A percentile compares a stretch with the other conserved stretches of the same genome.
Conservation (phyloP, 1,284 basidiomycete genomes). For the Erythrobasidium hasegawianum region DNA sequence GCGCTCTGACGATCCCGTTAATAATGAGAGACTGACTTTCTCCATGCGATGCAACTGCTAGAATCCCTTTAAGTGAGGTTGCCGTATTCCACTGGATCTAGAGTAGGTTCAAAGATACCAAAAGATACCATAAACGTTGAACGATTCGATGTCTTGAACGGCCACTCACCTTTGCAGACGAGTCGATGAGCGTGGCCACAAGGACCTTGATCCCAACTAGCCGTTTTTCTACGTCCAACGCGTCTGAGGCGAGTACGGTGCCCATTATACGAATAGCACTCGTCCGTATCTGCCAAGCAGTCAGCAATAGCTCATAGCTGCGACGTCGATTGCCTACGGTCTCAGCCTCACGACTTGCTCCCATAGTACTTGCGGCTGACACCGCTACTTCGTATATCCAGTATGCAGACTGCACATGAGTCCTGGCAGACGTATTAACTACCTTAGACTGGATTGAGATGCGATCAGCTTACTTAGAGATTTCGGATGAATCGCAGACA, state of each 20-base stretch:
- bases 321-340: background rate
- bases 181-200: background rate
- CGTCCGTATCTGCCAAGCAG: background rate
- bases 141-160: background rate
- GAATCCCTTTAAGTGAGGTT: background rate
- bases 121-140: background rate
- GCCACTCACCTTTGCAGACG: background rate
- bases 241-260: background rate
- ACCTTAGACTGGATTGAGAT: no score
- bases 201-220: background rate
- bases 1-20: background rate
- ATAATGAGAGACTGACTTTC: background rate
- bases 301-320: background rate
- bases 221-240: background rate
- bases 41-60: background rate
- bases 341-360: background rate
- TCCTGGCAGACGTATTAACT: no score
- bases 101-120: background rate
- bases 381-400: background rate
- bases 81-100: conserved; percentile 8
- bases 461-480: background rate
- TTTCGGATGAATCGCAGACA: background rate
- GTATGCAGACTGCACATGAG: no score
- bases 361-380: background rate
- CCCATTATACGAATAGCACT: background rate